Percentiles rank a stretch among this genome's conserved stretches.
Conservation (phyloP, 495 filamentous ascomycete genomes). For the Parmelia sp. region DNA sequence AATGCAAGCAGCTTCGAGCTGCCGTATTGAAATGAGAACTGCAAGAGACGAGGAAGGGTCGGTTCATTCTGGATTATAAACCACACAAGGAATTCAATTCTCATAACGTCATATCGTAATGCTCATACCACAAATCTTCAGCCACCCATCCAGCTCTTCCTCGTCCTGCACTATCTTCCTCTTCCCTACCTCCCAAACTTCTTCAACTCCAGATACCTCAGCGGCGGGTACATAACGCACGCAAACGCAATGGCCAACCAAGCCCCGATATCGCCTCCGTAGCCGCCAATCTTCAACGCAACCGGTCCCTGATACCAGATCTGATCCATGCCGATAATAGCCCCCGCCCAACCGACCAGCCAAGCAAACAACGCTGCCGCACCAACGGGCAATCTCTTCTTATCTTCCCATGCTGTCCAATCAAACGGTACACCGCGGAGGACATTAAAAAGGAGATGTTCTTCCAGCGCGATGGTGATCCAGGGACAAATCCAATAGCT, state of each 20-base stretch:
- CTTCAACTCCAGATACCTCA: constrained; percentile 38
- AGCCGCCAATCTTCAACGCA: constrained; percentile 39
- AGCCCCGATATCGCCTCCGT: constrained; percentile 35
- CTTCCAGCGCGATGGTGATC: constrained; percentile 46
- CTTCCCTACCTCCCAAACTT: constrained; percentile 32
- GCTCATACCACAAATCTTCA: too few species aligned
- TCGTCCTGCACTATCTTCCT: not conserved
- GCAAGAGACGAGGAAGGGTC: too few species aligned
- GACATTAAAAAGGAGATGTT: constrained; percentile 45
- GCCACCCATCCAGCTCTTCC: not conserved
- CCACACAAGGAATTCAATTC: too few species aligned
- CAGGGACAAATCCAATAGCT: constrained; percentile 53
- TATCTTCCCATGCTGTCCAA: constrained; percentile 52
- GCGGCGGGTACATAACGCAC: constrained; percentile 35
- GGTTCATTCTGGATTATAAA: too few species aligned
- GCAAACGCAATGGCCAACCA: constrained; percentile 42
- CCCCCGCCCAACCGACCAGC: constrained; percentile 51
- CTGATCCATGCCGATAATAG: constrained; percentile 56
- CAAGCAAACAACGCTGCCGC: constrained; percentile 47
- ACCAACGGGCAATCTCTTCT: constrained; percentile 48
- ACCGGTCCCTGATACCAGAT: constrained; percentile 53
- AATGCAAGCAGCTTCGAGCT: too few species aligned
- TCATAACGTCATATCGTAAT: too few species aligned
- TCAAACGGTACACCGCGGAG: constrained; percentile 38
- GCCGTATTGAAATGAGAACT: too few species aligned